Evolutionary conservation across 768 basidiomycete genomes (phyloP).

Genomic region (Termitomyces sp.): DNA sequence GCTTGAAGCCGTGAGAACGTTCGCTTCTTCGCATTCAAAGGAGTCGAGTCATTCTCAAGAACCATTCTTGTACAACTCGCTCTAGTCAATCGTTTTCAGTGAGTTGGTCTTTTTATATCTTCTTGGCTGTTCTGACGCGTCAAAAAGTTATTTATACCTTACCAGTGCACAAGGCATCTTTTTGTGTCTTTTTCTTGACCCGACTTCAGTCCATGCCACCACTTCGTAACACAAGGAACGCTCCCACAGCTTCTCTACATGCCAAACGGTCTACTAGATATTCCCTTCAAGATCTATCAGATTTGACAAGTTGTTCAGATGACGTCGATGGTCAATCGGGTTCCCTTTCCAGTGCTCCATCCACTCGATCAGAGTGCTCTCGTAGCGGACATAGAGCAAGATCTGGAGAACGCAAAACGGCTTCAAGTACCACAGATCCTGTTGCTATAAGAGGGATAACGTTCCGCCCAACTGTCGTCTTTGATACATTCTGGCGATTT

Average conservation of each 20-base stretch:
- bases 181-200: background rate
- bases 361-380: background rate
- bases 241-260: background rate
- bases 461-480: conserved; percentile 46
- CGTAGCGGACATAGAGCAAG: background rate
- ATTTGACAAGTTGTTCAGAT: background rate
- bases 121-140: conserved; percentile 2
- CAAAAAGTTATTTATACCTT: background rate
- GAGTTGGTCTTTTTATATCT: background rate
- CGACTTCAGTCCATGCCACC: background rate
- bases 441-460: conserved; percentile 36
- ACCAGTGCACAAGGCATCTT: background rate
- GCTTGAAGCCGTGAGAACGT: conserved; percentile 6
- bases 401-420: background rate
- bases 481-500: conserved; percentile 61
- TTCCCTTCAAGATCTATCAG: conserved; percentile 1
- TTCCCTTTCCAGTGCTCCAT: background rate
- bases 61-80: background rate
- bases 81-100: background rate
- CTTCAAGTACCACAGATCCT: conserved; percentile 1
- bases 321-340: background rate
- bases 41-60: background rate
- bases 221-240: background rate
- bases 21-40: background rate
- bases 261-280: background rate